phyloP scores from a whole-genome alignment of 2,329 filamentous ascomycete genomes.

The Trichoderma simmonsii region DNA sequence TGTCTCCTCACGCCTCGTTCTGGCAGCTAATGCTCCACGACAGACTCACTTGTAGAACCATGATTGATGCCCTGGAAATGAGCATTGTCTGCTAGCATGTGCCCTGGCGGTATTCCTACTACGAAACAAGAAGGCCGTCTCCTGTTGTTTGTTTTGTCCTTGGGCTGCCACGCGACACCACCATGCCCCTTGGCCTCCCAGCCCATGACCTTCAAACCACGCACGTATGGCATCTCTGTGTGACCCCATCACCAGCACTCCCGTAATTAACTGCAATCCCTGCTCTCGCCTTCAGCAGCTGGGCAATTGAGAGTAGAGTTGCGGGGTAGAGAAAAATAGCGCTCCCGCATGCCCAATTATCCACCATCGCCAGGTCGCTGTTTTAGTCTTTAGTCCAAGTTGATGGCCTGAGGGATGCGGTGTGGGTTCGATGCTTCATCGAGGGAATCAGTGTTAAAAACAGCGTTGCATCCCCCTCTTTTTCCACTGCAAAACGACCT shows the following conservation, averaged over 20 bases:
- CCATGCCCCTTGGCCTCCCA: not conserved
- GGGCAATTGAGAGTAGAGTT: not conserved
- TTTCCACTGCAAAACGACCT: not conserved
- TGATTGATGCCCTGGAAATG: not conserved
- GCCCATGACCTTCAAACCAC: not conserved
- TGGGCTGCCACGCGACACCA: not conserved
- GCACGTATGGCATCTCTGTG: not conserved
- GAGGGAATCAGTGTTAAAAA: not conserved
- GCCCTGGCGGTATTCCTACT: not conserved
- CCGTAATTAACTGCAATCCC: constrained; percentile 1
- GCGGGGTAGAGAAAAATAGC: constrained; percentile 17
- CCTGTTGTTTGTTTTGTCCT: not conserved
- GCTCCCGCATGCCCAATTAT: constrained; percentile 14
- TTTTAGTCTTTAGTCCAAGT: not conserved
- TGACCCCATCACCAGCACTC: constrained; percentile 7
- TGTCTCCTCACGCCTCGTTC: not conserved
- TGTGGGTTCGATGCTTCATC: constrained; percentile 6
- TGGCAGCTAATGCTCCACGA: not conserved
- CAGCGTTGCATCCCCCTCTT: constrained; percentile 12
- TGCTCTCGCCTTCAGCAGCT: not conserved
- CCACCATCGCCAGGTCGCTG: constrained; percentile 14
- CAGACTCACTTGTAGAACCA: not conserved
- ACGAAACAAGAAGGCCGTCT: not conserved
- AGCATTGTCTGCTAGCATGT: not conserved
- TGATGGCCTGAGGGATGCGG: constrained; percentile 1